Percentiles rank a stretch among this genome's conserved stretches.
Evolutionary conservation across 1,284 basidiomycete genomes (phyloP).

Genomic region (Thelephora terrestris): DNA sequence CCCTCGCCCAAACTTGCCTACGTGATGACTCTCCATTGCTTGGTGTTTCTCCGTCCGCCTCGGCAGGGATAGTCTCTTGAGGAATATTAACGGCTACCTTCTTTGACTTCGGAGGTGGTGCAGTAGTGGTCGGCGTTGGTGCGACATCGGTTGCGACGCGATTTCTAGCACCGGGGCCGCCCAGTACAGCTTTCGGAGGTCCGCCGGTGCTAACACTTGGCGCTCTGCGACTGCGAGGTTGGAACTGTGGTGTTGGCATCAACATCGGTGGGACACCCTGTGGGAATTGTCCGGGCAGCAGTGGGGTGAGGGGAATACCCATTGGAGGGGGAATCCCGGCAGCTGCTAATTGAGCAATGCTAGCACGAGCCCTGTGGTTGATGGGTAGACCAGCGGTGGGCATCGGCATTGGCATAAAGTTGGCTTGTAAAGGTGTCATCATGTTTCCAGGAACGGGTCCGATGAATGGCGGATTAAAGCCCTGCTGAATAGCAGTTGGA

Average conservation of each 20-base stretch:
- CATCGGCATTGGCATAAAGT: constrained; percentile 39
- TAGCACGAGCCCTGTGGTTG: constrained; percentile 41
- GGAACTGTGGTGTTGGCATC: constrained; percentile 37
- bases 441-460: constrained; percentile 25
- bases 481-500: constrained; percentile 47
- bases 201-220: constrained; percentile 62
- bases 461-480: constrained; percentile 46
- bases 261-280: constrained; percentile 31
- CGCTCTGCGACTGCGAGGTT: constrained; percentile 46
- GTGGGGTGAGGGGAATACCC: constrained; percentile 50
- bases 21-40: constrained; percentile 30
- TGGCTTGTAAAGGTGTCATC: constrained; percentile 63
- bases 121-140: constrained; percentile 14
- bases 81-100: constrained; percentile 65
- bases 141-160: constrained; percentile 17
- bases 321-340: constrained; percentile 47
- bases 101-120: constrained; percentile 40
- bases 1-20: constrained; percentile 52
- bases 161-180: constrained; percentile 61
- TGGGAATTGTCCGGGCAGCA: constrained; percentile 45
- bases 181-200: constrained; percentile 71
- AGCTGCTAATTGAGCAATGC: constrained; percentile 47
- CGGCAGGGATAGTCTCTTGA: constrained; percentile 43
- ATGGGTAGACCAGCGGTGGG: constrained; percentile 40
- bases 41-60: constrained; percentile 8